Evolutionary conservation across 2,329 filamentous ascomycete genomes (phyloP).

Genomic region (Elsinoe perseae): DNA sequence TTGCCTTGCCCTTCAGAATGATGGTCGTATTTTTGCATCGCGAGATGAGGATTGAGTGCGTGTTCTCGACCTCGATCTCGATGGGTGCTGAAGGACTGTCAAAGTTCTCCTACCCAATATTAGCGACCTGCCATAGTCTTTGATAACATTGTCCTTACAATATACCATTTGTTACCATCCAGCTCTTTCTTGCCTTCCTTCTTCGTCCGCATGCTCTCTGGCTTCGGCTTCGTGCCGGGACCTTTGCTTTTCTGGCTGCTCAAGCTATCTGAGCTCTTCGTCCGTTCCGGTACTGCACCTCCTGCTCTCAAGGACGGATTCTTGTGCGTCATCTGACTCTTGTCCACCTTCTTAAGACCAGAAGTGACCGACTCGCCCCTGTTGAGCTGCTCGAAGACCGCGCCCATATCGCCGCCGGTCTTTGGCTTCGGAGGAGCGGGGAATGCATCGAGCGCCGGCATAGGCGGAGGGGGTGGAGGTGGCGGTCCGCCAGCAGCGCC

Average conservation of each 20-base stretch:
- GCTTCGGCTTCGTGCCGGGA: slow-evolving; percentile 60
- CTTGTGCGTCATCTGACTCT: slow-evolving; percentile 96
- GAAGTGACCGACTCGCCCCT: slow-evolving; percentile 81
- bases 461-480: slow-evolving; percentile 61
- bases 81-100: slow-evolving; percentile 67
- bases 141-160: slow-evolving; percentile 47
- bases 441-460: slow-evolving; percentile 30
- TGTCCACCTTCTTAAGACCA: slow-evolving; percentile 85
- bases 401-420: slow-evolving; percentile 57
- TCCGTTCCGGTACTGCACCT: slow-evolving; percentile 58
- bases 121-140: background rate
- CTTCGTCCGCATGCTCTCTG: slow-evolving; percentile 38
- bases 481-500: slow-evolving; percentile 51
- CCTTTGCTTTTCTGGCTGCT: slow-evolving; percentile 72
- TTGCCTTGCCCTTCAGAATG: slow-evolving; percentile 85
- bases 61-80: slow-evolving; percentile 71
- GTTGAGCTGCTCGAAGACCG: slow-evolving; percentile 89
- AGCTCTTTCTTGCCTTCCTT: slow-evolving; percentile 39
- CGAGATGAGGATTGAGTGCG: slow-evolving; percentile 85
- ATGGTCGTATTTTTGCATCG: slow-evolving; percentile 87
- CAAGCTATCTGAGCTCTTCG: slow-evolving; percentile 44
- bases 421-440: slow-evolving; percentile 55
- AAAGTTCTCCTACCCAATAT: slow-evolving; percentile 65
- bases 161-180: slow-evolving; percentile 77
- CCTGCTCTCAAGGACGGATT: slow-evolving; percentile 76